Conservation (phyloP, 352 stramenopile species). For the Globisporangium uncinulatum region DNA sequence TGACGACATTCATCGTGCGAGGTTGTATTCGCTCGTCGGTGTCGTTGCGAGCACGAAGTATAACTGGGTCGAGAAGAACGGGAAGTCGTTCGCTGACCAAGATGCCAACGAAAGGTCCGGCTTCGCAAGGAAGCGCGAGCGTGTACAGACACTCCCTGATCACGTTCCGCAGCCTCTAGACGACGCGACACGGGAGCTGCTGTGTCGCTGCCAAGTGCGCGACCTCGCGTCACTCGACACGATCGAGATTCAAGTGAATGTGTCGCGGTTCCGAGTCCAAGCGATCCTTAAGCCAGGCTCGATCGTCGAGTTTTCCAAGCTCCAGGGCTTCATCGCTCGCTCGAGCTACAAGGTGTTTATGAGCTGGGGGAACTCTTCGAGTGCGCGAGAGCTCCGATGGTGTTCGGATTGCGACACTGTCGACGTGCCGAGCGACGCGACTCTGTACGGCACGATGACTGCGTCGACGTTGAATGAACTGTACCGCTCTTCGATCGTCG, state of each 20-base stretch:
- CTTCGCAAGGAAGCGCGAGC: neutral
- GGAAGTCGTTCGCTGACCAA: slow-evolving; percentile 9
- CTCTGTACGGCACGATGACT: slow-evolving; percentile 34
- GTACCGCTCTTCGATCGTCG: slow-evolving; percentile 29
- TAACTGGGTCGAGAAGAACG: slow-evolving; percentile 18
- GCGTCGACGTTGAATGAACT: slow-evolving; percentile 38
- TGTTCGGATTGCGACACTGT: neutral
- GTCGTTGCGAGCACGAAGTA: slow-evolving; percentile 27
- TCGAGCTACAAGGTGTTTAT: slow-evolving; percentile 59
- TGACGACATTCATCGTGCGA: slow-evolving; percentile 23
- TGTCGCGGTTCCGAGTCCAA: slow-evolving; percentile 31
- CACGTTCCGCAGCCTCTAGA: neutral
- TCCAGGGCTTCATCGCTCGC: slow-evolving; percentile 52
- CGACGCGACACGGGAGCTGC: slow-evolving; percentile 11
- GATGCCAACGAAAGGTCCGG: slow-evolving; percentile 1
- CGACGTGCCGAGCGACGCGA: slow-evolving; percentile 14
- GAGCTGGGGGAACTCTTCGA: slow-evolving; percentile 40
- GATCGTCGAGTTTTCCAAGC: slow-evolving; percentile 46
- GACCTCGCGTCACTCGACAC: slow-evolving; percentile 36
- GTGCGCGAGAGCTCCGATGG: slow-evolving; percentile 8
- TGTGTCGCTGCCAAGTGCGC: slow-evolving; percentile 30
- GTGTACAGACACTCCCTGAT: neutral
- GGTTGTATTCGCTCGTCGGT: slow-evolving; percentile 27
- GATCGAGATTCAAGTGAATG: slow-evolving; percentile 44
- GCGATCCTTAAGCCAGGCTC: slow-evolving; percentile 20